These are phyloP conservation scores for Crataegus laevigata DNA, from an alignment of 306 rosid genomes.

Conservation along the genomic window DNA sequence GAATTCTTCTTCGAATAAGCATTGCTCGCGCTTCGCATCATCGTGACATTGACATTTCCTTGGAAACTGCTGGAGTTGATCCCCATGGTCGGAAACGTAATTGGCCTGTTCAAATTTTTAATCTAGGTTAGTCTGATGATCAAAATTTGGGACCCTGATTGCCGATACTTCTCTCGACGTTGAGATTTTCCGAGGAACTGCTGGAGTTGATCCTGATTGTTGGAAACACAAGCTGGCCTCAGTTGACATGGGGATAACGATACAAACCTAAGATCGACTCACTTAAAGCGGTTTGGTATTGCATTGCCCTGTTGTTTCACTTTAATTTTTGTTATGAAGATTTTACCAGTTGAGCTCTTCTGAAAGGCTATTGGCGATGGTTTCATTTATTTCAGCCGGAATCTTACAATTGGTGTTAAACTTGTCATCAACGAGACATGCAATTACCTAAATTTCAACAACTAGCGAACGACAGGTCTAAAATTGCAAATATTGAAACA, in stretches of 20 bases:
- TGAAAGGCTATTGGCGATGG: too few species aligned
- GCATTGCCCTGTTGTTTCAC: background rate
- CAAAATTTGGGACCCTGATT: constrained; percentile 11
- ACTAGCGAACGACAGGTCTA: background rate
- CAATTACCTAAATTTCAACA: background rate
- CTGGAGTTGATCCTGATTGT: constrained; percentile 47
- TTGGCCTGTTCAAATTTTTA: constrained; percentile 69
- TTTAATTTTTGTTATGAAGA: background rate
- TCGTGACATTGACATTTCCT: constrained; percentile 85
- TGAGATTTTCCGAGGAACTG: constrained; percentile 70
- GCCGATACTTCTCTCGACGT: constrained; percentile 31
- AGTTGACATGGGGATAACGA: constrained; percentile 14
- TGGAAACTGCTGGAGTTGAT: constrained; percentile 57
- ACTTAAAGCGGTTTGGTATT: background rate
- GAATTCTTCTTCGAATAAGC: constrained; percentile 67
- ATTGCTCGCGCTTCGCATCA: constrained; percentile 75
- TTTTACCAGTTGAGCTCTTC: background rate
- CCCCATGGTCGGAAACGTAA: constrained; percentile 42
- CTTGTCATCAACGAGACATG: too few species aligned
- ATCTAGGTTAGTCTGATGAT: constrained; percentile 27
- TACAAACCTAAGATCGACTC: background rate
- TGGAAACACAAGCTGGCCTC: constrained; percentile 49
- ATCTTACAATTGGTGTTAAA: too few species aligned
- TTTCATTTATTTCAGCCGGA: too few species aligned
- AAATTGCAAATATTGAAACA: background rate